Percentiles rank a stretch among this genome's conserved stretches.
These are phyloP conservation scores for Globisporangium yorkense DNA, from an alignment of 352 stramenopile species.

Conservation along the genomic window DNA sequence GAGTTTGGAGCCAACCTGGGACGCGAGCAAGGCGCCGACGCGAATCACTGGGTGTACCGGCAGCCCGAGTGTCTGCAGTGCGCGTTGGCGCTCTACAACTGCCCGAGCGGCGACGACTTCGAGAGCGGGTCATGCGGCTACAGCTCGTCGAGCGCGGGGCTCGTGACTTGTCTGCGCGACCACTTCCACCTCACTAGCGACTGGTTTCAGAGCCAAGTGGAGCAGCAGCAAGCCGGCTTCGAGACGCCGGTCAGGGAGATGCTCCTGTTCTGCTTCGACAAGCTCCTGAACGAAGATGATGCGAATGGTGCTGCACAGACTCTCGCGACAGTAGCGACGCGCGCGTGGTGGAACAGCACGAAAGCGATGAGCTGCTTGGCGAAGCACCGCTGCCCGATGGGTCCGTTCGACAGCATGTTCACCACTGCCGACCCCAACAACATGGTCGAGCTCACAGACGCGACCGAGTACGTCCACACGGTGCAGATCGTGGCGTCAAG, in stretches of 20 bases:
- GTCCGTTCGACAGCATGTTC: slow-evolving; percentile 9
- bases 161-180: slow-evolving; percentile 9
- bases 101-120: slow-evolving; percentile 2
- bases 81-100: slow-evolving; percentile 10
- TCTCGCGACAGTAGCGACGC: not conserved
- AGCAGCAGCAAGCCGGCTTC: not conserved
- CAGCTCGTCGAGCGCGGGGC: not conserved
- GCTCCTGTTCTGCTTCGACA: slow-evolving; percentile 3
- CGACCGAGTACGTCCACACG: slow-evolving; percentile 3
- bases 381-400: slow-evolving; percentile 15
- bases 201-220: not conserved
- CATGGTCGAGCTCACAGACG: slow-evolving; percentile 14
- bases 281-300: not conserved
- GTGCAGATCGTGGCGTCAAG: not conserved
- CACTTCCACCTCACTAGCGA: not conserved
- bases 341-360: slow-evolving; percentile 12
- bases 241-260: slow-evolving; percentile 1
- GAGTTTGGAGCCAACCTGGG: not conserved
- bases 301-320: not conserved
- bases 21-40: not conserved
- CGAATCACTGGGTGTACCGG: slow-evolving; percentile 6
- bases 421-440: not conserved
- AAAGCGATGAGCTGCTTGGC: slow-evolving; percentile 15
- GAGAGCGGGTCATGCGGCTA: slow-evolving; percentile 7
- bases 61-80: slow-evolving; percentile 4